Base-by-base conservation (phyloP, 495 filamentous ascomycete genomes). In the Parathielavia appendiculata region DNA sequence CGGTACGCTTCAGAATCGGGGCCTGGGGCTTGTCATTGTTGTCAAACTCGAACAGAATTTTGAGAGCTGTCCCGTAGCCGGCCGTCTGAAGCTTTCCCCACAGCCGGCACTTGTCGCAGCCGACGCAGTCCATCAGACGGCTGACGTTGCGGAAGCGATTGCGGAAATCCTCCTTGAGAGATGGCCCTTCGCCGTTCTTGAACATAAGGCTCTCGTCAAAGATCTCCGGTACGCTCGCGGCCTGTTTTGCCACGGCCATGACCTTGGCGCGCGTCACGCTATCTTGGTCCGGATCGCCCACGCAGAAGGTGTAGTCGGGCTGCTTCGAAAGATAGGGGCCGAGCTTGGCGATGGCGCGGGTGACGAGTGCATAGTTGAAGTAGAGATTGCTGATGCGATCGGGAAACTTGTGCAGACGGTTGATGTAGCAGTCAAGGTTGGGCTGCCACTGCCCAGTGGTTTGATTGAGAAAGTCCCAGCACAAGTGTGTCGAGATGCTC, bases 11-110 rank as follows among this genome's bases (percentile, higher is more conserved):
- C 20, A 97, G 76, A 40, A 79, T 78, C 7, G 91, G 92, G 60
- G 89, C 87, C 35, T 82, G 81, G 7, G 73, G 68, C 54, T 86
- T 81, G 49, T 88, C 84, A 61, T 84, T 86, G 62, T 85, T 86
- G 68, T 95, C 91, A 62, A 92, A 95, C 64, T 98, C 95, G 65
- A 97, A 98, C 2, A 98, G 78, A 1, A 98, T 86, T 72, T 98
- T 98, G 38, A 98, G 73, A 11, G 93, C 93, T 2, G 93, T 91
- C 36, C 93, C 95, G 66, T 96, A 97, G 16, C 93, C 93, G 19
- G 87, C 88, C 7, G 91, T 93, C 70, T 98, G 93, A n/a, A 98
- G 72, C 72, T 97, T 98, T 50, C 93, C 93, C 95, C 93, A 98
- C 4, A 98, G 83, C 16, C 93, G 84, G 74, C 93, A 98, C 75